These are phyloP conservation scores for Eucalyptus erythrocorys DNA, from an alignment of 345 rosid genomes.

Conservation along the genomic window DNA sequence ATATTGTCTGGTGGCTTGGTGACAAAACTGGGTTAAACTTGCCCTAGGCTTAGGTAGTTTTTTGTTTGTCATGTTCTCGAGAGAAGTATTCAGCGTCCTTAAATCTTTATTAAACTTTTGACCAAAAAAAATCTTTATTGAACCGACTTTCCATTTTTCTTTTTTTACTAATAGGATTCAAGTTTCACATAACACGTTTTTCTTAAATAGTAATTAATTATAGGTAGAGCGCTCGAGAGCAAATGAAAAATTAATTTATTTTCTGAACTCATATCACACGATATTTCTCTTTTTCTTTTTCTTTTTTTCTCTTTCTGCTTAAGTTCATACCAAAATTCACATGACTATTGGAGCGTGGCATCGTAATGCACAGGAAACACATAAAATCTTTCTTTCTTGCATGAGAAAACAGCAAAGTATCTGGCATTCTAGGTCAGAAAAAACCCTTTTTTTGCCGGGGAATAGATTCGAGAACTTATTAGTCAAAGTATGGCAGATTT, in stretches of 20 bases:
- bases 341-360: neutral
- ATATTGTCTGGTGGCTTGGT: neutral
- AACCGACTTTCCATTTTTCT: neutral
- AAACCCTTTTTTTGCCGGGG: neutral
- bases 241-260: neutral
- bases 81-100: neutral
- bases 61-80: neutral
- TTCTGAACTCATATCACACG: neutral
- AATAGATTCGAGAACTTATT: neutral
- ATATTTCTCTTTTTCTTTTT: neutral
- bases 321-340: neutral
- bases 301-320: neutral
- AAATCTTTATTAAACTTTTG: neutral
- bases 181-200: neutral
- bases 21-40: neutral
- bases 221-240: rapidly evolving
- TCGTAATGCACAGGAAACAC: no score
- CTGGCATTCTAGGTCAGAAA: neutral
- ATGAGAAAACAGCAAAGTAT: neutral
- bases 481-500: neutral
- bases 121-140: neutral
- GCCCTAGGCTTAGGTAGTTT: neutral
- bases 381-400: neutral
- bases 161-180: neutral
- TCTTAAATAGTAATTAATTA: neutral